Percentiles rank a stretch among this genome's conserved stretches.
Evolutionary conservation across 1,284 basidiomycete species (phyloP).

Genomic region (Anthracocystis walkeri): DNA sequence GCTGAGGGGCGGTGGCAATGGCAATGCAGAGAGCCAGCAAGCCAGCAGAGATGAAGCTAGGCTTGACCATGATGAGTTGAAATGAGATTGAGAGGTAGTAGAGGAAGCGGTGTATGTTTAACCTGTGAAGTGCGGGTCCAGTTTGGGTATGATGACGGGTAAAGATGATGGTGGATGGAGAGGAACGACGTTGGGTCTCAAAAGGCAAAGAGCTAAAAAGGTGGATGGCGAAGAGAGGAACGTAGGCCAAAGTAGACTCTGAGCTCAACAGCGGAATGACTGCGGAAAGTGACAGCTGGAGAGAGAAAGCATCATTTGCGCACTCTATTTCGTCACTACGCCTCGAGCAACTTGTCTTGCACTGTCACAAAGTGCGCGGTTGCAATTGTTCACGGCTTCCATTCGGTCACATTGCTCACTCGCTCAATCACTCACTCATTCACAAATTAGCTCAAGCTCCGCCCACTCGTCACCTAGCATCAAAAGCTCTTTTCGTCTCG

Average conservation of each 20-base stretch:
- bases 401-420: neutral
- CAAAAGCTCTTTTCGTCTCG: neutral
- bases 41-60: constrained; percentile 61
- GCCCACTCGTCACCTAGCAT: constrained; percentile 17
- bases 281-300: constrained; percentile 7
- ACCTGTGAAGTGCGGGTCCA: neutral
- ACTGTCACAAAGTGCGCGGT: neutral
- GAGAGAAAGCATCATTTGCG: constrained; percentile 12
- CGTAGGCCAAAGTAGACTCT: neutral
- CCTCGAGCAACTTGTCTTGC: neutral
- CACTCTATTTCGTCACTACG: constrained; percentile 18
- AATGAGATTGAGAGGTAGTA: neutral
- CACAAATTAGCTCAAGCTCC: constrained; percentile 3
- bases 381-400: no score
- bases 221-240: neutral
- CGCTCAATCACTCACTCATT: neutral
- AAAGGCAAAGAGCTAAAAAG: neutral
- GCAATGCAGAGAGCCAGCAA: constrained; percentile 60
- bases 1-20: constrained; percentile 50
- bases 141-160: neutral
- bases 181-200: neutral
- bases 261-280: neutral
- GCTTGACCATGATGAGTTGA: constrained; percentile 50
- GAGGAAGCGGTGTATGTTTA: neutral
- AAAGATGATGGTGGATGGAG: constrained; percentile 13